Evolutionary conservation across 2,329 filamentous ascomycete genomes (phyloP), one percentile per base, ranked within the genome.

Genomic region (Calonectria hawksworthii): DNA sequence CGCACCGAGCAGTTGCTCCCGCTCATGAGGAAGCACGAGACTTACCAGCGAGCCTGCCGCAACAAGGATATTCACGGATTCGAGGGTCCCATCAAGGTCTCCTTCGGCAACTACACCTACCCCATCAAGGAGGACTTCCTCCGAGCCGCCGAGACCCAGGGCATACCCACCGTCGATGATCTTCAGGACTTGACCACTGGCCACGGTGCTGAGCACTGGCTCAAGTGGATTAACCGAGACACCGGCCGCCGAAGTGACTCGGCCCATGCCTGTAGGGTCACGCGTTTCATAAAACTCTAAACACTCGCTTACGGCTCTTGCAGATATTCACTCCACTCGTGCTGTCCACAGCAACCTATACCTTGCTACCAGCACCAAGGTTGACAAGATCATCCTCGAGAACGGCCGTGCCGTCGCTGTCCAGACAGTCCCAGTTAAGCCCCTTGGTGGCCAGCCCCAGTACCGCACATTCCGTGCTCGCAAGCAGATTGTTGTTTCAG

Each of bases 121-220:
- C 94, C 94, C 1, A 92, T 96, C 84, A 95, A 94, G 89, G 93
- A 96, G 67, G 94, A 96, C 84, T 96, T 96, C 88, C 87, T 96
- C 47, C 89, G 93, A 26, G 93, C 93, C 21, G 88, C 91, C 4
- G 93, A 95, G 80, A 93, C 92, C 0, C 94, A 95, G 82, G 94
- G 92, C 26, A 95, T 96, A 73, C 94, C 86, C 0, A 88, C 91
- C 16, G 94, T 94, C 16, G 94, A 96, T 82, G 94, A 96, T 82
- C 88, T 95, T 4, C 92, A 96, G 83, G 94, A 96, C 80, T 86
- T 96, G 68, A 86, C 86, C 34, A 94, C 93, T 1, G 93, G 86
- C 18, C 91, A 93, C 74, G 94, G 94, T 76, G 94, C 94, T 59
- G 94, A 96, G 85, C 94, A 96, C 77, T 96, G 94, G 94, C 86